Percentiles rank a stretch among this genome's conserved stretches.
Evolutionary conservation across 176 grass and related monocot genomes (phyloP).

Genomic region (Dendrocalamus sinicus): DNA sequence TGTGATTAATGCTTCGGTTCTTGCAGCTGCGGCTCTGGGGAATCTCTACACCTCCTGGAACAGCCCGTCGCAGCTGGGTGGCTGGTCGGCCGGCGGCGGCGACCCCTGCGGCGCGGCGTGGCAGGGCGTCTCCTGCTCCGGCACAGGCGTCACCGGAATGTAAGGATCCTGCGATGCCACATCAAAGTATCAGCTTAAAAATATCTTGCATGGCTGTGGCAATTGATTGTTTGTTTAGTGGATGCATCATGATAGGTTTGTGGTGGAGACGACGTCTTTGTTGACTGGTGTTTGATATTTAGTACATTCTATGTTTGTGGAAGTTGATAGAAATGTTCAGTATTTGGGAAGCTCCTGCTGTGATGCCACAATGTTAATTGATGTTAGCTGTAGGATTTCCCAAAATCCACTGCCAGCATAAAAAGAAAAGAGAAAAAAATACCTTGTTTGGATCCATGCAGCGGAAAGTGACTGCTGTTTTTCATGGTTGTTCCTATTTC

Average conservation of each 20-base stretch:
- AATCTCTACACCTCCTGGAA: slow-evolving; percentile 88
- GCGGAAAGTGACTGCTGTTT: slow-evolving; percentile 13
- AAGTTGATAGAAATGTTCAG: slow-evolving; percentile 24
- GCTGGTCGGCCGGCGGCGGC: slow-evolving; percentile 76
- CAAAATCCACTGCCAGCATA: not conserved
- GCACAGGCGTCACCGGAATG: slow-evolving; percentile 85
- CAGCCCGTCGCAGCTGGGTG: slow-evolving; percentile 74
- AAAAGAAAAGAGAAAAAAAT: not conserved
- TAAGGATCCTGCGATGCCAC: slow-evolving; percentile 46
- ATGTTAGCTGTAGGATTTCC: slow-evolving; percentile 21
- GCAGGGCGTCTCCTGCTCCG: slow-evolving; percentile 89
- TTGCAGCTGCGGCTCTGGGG: slow-evolving; percentile 80
- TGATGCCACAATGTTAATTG: not conserved
- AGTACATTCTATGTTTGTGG: slow-evolving; percentile 22
- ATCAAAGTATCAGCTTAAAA: too few species aligned
- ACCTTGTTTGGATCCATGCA: slow-evolving; percentile 9
- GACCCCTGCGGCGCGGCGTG: slow-evolving; percentile 86
- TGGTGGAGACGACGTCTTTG: not conserved
- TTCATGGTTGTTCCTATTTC: not conserved
- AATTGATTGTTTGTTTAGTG: slow-evolving; percentile 6
- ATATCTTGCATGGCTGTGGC: not conserved
- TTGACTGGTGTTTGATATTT: slow-evolving; percentile 25
- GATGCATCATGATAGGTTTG: slow-evolving; percentile 7
- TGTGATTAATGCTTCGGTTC: not conserved
- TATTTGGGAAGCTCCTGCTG: slow-evolving; percentile 30